Conservation (phyloP, 768 basidiomycete species). For the Macrolepiota albuminosa region DNA sequence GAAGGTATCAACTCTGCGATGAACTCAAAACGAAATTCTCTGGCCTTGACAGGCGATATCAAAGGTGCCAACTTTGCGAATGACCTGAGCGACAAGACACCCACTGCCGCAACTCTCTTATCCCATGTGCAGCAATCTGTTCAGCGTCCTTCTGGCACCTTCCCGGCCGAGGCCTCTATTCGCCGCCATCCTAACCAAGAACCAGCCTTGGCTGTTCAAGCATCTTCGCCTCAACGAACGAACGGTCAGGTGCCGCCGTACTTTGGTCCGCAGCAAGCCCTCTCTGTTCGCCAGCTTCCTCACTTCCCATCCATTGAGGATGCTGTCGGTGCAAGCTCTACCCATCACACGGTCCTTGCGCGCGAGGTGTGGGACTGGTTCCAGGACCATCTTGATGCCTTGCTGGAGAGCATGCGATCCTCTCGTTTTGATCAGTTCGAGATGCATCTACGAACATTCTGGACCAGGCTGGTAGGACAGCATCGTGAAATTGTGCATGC, state of each 20-base stretch:
- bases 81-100: slow-evolving; percentile 81
- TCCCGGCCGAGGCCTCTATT: slow-evolving; percentile 70
- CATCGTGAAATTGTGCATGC: slow-evolving; percentile 89
- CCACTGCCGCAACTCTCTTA: slow-evolving; percentile 71
- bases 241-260: slow-evolving; percentile 39
- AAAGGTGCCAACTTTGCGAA: slow-evolving; percentile 55
- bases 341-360: slow-evolving; percentile 76
- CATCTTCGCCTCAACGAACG: slow-evolving; percentile 49
- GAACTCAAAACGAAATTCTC: slow-evolving; percentile 69
- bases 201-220: slow-evolving; percentile 45
- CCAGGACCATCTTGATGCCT: slow-evolving; percentile 82
- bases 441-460: slow-evolving; percentile 81
- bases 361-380: slow-evolving; percentile 92
- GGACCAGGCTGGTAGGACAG: slow-evolving; percentile 66
- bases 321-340: slow-evolving; percentile 68
- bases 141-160: slow-evolving; percentile 53
- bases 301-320: slow-evolving; percentile 87
- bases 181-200: slow-evolving; percentile 69
- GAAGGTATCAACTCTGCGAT: slow-evolving; percentile 61
- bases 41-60: slow-evolving; percentile 58
- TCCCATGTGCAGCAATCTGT: slow-evolving; percentile 77
- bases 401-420: slow-evolving; percentile 70
- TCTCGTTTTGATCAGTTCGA: slow-evolving; percentile 91
- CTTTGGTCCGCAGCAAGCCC: slow-evolving; percentile 43
- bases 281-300: slow-evolving; percentile 71